A percentile compares a stretch with the other conserved stretches of the same genome.
Conservation (phyloP, 1,139 yeast genomes). For the Candida pseudoviswanathii region DNA sequence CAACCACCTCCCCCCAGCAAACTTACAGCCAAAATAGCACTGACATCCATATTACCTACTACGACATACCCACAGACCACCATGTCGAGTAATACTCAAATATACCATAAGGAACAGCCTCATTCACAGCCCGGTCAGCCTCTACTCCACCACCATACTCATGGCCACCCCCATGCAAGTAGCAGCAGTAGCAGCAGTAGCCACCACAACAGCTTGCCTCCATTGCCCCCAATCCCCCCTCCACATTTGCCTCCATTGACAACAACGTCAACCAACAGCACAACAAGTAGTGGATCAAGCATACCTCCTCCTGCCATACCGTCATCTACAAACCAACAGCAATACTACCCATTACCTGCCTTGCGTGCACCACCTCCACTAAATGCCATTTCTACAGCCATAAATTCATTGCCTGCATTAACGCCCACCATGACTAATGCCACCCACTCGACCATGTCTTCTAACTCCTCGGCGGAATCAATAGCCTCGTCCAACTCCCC, state of each 20-base stretch:
- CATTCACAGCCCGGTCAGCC: conserved; percentile 2
- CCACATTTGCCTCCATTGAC: conserved; percentile 7
- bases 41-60: not conserved
- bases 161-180: too few relatives aligned
- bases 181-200: not conserved
- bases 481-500: conserved; percentile 11
- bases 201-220: not conserved
- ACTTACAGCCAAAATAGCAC: not conserved
- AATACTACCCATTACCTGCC: conserved; percentile 12
- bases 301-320: conserved; percentile 6
- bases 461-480: conserved; percentile 11
- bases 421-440: conserved; percentile 14
- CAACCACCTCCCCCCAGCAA: too few relatives aligned
- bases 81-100: conserved; percentile 3
- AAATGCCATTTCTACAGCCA: conserved; percentile 1
- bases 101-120: conserved; percentile 2
- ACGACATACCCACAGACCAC: not conserved
- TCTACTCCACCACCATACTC: conserved; percentile 1
- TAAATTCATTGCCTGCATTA: conserved; percentile 10
- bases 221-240: conserved; percentile 4
- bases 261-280: not conserved
- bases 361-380: conserved; percentile 13
- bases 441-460: conserved; percentile 13
- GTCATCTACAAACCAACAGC: conserved; percentile 3
- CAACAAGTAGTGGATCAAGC: conserved; percentile 1